Percentiles rank a stretch among this genome's conserved stretches.
These are phyloP conservation scores for Alternaria novae-zelandiae DNA, from an alignment of 2,329 filamentous ascomycete species.

Conservation along the genomic window DNA sequence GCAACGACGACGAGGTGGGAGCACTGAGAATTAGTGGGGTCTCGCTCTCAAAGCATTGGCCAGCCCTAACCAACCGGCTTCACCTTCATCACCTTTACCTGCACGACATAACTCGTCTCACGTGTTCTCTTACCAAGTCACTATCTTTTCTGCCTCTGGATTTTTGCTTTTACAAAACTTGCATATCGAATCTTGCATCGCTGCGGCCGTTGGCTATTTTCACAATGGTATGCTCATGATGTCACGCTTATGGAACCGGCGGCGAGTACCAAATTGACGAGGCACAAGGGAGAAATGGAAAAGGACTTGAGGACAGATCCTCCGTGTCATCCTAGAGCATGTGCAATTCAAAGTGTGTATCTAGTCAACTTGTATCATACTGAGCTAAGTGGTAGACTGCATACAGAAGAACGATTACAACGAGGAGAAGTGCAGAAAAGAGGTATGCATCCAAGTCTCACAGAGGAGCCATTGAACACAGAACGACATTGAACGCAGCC, in stretches of 20 bases:
- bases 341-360: conserved; percentile 81
- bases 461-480: background rate
- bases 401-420: conserved; percentile 83
- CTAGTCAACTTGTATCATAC: background rate
- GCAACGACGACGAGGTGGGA: conserved; percentile 34
- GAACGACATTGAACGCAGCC: background rate
- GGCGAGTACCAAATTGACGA: conserved; percentile 15
- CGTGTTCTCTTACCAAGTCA: background rate
- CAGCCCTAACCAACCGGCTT: conserved; percentile 22
- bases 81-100: conserved; percentile 16
- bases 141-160: background rate
- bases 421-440: conserved; percentile 78
- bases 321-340: conserved; percentile 86
- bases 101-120: conserved; percentile 3
- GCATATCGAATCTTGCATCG: background rate
- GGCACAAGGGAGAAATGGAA: conserved; percentile 58
- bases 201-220: conserved; percentile 18
- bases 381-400: conserved; percentile 66
- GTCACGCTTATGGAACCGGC: conserved; percentile 20
- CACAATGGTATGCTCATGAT: conserved; percentile 40
- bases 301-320: conserved; percentile 76
- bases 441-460: conserved; percentile 39
- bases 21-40: conserved; percentile 39
- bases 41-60: conserved; percentile 30
- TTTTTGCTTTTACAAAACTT: background rate